Conservation (phyloP, 371 early-diverging fungal species). For the Syncephalastrum contaminatum region DNA sequence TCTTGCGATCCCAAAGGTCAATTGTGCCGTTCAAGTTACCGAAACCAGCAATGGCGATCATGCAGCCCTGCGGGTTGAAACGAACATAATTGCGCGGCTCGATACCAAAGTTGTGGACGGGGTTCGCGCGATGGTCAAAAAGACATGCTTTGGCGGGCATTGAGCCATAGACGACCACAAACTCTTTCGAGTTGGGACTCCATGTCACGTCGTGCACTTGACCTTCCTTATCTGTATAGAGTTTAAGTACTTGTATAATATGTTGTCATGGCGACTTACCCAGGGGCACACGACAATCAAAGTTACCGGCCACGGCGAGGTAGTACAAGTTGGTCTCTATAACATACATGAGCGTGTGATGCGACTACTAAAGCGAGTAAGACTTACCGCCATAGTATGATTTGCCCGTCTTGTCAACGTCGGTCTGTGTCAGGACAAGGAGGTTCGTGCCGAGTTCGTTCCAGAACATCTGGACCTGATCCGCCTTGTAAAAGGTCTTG, state of each 20-base stretch:
- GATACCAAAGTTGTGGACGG: constrained; percentile 82
- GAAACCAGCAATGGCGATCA: constrained; percentile 87
- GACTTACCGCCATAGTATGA: constrained; percentile 86
- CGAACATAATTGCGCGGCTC: constrained; percentile 85
- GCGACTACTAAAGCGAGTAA: neutral
- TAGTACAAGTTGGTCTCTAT: constrained; percentile 88
- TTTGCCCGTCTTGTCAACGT: constrained; percentile 92
- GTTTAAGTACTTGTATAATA: neutral
- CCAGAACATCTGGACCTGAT: constrained; percentile 90
- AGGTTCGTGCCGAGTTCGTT: constrained; percentile 89
- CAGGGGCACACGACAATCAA: constrained; percentile 88
- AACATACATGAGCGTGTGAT: neutral
- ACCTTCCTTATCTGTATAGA: constrained; percentile 74
- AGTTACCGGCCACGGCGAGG: constrained; percentile 88
- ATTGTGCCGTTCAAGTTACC: constrained; percentile 94
- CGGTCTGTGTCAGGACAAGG: constrained; percentile 90
- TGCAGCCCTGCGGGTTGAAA: constrained; percentile 89
- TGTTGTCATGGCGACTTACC: constrained; percentile 23
- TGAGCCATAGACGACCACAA: constrained; percentile 91
- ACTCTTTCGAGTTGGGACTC: constrained; percentile 94
- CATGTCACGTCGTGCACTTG: constrained; percentile 96
- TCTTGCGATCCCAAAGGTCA: constrained; percentile 90
- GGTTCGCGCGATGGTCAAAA: constrained; percentile 86
- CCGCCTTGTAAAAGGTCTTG: constrained; percentile 95
- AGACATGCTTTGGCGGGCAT: constrained; percentile 93